Evolutionary conservation across 257 asterid genomes (phyloP), one percentile per base, ranked within the genome.

Genomic region (Solanum arcanum): DNA sequence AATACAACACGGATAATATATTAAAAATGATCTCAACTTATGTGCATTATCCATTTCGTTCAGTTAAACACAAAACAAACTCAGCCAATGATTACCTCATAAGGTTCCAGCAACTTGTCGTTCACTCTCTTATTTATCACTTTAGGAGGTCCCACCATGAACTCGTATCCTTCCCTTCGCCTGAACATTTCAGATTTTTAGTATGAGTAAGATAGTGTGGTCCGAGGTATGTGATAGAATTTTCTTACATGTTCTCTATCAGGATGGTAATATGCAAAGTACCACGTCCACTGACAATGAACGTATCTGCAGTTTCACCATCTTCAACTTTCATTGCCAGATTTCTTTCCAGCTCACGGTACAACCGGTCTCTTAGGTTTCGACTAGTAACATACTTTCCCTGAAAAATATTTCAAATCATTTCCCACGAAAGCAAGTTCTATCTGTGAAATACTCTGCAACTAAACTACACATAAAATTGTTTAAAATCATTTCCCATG

Each of bases 71-170:
- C 25, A 73, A 62, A 52, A 68, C 49, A 69, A 72, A 87, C 59
- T 37, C 85, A 62, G 70, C 29, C 82, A 39, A 33, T 5, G 64
- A 84, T 91, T 86, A 94, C 99, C 99, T 97, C 99, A 84, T 84
- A 96, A 75, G 99, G 99, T 89, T 97, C 99, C 70, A 95, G 92
- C 91, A 94, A 83, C 88, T 93, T 93, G 92, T 94, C 99, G n/a
- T 91, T 42, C 86, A 88, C 96, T 39, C 37, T 92, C 90, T 95
- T 97, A 91, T 97, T 97, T 87, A 97, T 97, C 86, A 97, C 99
- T 91, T 96, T 97, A 85, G 99, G 99, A 20, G 99, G 99, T 68
- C 99, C 99, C 88, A 97, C 99, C 99, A 97, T 97, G 97, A 96
- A 96, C 89, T 97, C 99, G 14, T 89, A 96, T 90, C 99, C 99